Conservation (phyloP, 1,284 basidiomycete genomes). For the Austroboletus novae-zelandiae region DNA sequence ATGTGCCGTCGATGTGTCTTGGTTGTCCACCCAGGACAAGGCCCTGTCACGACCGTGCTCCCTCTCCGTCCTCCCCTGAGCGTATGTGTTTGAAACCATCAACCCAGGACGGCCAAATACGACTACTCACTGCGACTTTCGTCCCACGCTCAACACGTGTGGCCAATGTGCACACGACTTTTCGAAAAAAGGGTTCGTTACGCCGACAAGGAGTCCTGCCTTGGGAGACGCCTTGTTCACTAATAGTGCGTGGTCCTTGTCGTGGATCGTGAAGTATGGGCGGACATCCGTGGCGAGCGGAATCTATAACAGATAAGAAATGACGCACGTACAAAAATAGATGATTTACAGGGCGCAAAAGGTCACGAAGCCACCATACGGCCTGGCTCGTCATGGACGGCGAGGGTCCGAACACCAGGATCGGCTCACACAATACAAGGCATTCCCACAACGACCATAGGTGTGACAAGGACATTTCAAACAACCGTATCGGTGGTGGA, state of each 20-base stretch:
- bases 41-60: conserved; percentile 42
- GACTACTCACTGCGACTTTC: conserved; percentile 39
- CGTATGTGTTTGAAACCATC: neutral
- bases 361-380: conserved; percentile 88
- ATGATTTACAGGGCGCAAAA: conserved; percentile 74
- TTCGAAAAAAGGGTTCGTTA: conserved; percentile 94
- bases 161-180: conserved; percentile 91
- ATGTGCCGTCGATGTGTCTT: conserved; percentile 82
- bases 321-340: neutral
- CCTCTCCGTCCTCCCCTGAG: conserved; percentile 6
- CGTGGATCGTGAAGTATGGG: conserved; percentile 96
- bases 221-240: conserved; percentile 85
- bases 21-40: conserved; percentile 71
- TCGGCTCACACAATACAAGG: conserved; percentile 82
- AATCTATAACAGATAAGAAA: conserved; percentile 46
- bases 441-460: conserved; percentile 97
- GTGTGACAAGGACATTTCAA: conserved; percentile 74
- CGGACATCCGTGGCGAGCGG: conserved; percentile 84
- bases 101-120: neutral
- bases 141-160: conserved; percentile 74
- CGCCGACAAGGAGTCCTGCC: conserved; percentile 82
- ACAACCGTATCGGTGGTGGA: conserved; percentile 69
- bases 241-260: conserved; percentile 74
- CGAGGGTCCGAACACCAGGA: conserved; percentile 83
- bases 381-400: conserved; percentile 81